Conservation (phyloP, 352 stramenopile genomes). For the Pythium sukuiense region DNA sequence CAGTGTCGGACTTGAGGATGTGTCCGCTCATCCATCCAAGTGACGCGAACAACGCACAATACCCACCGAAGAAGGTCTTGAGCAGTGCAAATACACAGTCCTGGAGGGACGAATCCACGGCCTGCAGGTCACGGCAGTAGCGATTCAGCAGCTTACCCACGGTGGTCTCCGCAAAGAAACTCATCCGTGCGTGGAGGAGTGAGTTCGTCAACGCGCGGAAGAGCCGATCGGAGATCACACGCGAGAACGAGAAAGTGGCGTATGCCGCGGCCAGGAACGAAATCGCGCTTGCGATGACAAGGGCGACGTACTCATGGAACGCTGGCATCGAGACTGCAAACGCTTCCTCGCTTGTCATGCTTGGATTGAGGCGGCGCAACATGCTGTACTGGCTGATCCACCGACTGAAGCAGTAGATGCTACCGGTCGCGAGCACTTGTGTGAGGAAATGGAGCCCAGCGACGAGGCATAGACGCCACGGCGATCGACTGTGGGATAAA, state of each 20-base stretch:
- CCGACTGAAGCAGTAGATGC: conserved; percentile 40
- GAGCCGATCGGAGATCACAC: conserved; percentile 20
- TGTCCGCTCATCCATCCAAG: conserved; percentile 41
- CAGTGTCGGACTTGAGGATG: conserved; percentile 28
- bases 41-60: conserved; percentile 38
- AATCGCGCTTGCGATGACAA: conserved; percentile 16
- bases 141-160: conserved; percentile 31
- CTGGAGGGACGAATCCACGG: conserved; percentile 35
- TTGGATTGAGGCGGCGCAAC: not conserved
- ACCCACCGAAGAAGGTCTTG: conserved; percentile 37
- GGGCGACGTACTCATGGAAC: conserved; percentile 25
- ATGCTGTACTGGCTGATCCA: conserved; percentile 35
- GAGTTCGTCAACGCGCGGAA: conserved; percentile 27
- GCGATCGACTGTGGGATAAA: conserved; percentile 34
- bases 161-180: conserved; percentile 29
- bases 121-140: conserved; percentile 30
- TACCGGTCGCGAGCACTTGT: conserved; percentile 33
- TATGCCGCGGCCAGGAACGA: conserved; percentile 22
- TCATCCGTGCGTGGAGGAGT: conserved; percentile 25
- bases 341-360: conserved; percentile 22
- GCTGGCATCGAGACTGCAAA: conserved; percentile 13
- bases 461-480: conserved; percentile 29
- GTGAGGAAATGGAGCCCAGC: conserved; percentile 35
- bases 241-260: conserved; percentile 27
- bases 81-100: conserved; percentile 27